A percentile compares a stretch with the other conserved stretches of the same genome.
Evolutionary conservation across 1,284 basidiomycete genomes (phyloP).

Genomic region (Lentinula novae-zelandiae): DNA sequence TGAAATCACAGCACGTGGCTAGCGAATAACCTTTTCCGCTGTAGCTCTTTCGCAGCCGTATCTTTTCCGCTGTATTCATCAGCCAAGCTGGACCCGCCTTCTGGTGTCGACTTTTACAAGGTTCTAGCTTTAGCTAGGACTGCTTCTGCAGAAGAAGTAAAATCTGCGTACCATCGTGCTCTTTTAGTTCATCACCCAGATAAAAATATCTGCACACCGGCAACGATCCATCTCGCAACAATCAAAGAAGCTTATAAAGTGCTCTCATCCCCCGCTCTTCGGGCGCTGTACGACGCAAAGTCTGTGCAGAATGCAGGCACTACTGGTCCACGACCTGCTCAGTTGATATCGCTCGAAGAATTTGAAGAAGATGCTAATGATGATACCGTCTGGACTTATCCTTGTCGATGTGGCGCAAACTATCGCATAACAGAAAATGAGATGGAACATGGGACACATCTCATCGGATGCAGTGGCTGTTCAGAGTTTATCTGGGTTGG

Average conservation of each 20-base stretch:
- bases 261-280: constrained; percentile 42
- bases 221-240: constrained; percentile 42
- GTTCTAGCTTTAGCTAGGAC: constrained; percentile 39
- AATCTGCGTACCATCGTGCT: constrained; percentile 64
- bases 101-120: constrained; percentile 39
- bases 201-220: constrained; percentile 33
- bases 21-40: too few species aligned
- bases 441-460: constrained; percentile 63
- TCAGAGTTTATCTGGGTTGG: constrained; percentile 79
- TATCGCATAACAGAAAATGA: constrained; percentile 55
- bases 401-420: constrained; percentile 66
- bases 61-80: neutral
- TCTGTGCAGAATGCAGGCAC: constrained; percentile 15
- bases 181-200: constrained; percentile 69
- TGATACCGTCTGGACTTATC: constrained; percentile 44
- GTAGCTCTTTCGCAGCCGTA: neutral
- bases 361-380: constrained; percentile 38
- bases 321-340: constrained; percentile 58
- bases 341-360: constrained; percentile 73
- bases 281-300: constrained; percentile 46
- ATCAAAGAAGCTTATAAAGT: constrained; percentile 61
- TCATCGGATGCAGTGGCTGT: constrained; percentile 66
- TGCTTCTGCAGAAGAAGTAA: constrained; percentile 51
- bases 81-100: constrained; percentile 5
- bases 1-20: too few species aligned